A percentile compares a stretch with the other conserved stretches of the same genome.
phyloP scores from a whole-genome alignment of 2,329 filamentous ascomycete genomes.

The Aquanectria penicillioides region DNA sequence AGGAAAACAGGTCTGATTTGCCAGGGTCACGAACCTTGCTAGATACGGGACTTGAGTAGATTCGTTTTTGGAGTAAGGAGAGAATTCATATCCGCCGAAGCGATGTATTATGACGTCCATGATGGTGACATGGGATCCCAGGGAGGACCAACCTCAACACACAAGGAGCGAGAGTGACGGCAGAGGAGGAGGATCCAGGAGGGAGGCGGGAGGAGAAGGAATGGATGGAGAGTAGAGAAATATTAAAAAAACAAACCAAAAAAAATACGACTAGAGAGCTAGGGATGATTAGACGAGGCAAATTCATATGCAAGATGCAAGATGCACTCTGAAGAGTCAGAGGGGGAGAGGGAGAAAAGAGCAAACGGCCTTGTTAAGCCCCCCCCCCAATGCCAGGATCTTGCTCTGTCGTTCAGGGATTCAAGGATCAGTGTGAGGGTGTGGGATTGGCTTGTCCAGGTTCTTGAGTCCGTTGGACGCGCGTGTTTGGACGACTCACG shows the following conservation, averaged over 20 bases:
- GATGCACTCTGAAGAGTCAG: not conserved
- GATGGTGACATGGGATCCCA: conserved; percentile 32
- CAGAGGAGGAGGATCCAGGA: not conserved
- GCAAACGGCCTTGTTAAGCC: conserved; percentile 11
- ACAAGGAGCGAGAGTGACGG: too few species aligned
- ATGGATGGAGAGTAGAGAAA: not conserved
- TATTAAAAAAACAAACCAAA: too few species aligned
- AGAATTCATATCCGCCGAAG: conserved; percentile 44
- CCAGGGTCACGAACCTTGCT: conserved; percentile 31
- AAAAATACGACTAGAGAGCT: not conserved
- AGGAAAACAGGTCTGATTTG: not conserved
- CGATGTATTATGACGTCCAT: conserved; percentile 47
- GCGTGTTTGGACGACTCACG: not conserved
- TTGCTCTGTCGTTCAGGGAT: conserved; percentile 4
- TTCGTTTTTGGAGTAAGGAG: conserved; percentile 38
- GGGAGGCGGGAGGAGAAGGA: not conserved
- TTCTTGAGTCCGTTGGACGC: not conserved
- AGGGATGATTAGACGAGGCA: not conserved
- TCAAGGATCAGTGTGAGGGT: not conserved
- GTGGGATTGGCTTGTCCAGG: not conserved
- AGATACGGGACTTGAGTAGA: conserved; percentile 25
- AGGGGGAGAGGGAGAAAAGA: conserved; percentile 8
- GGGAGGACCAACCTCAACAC: not conserved
- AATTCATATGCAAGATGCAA: conserved; percentile 4
- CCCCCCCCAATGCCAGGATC: conserved; percentile 3